Percentiles rank a stretch among this genome's conserved stretches.
Evolutionary conservation across 176 grass and related monocot species (phyloP).

Genomic region (Raddia guianensis): DNA sequence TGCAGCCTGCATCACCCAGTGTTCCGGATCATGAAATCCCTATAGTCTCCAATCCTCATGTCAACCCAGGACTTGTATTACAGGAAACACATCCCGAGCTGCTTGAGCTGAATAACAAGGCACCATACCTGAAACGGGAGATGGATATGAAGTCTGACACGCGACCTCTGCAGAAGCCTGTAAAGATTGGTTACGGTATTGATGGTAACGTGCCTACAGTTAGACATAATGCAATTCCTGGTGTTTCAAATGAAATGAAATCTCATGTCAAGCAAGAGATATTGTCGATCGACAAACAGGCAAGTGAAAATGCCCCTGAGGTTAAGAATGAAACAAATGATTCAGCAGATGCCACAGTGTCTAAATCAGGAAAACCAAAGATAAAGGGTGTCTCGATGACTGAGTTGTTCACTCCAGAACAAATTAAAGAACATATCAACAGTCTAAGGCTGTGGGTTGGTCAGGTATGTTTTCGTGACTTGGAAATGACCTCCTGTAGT

Average conservation of each 20-base stretch:
- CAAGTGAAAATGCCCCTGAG: conserved; percentile 52
- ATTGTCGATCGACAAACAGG: conserved; percentile 57
- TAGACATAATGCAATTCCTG: conserved; percentile 51
- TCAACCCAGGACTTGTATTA: conserved; percentile 51
- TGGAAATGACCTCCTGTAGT: neutral
- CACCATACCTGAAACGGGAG: conserved; percentile 55
- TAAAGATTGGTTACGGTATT: conserved; percentile 46
- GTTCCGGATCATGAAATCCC: conserved; percentile 58
- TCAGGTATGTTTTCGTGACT: conserved; percentile 63
- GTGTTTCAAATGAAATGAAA: conserved; percentile 56
- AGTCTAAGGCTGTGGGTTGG: conserved; percentile 96
- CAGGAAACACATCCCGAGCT: conserved; percentile 56
- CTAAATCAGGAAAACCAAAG: conserved; percentile 97
- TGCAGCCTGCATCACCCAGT: conserved; percentile 41
- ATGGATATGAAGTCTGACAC: conserved; percentile 60
- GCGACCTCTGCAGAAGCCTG: conserved; percentile 48
- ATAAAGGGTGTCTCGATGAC: conserved; percentile 98
- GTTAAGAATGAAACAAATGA: conserved; percentile 82
- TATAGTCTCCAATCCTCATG: conserved; percentile 48
- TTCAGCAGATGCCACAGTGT: conserved; percentile 51
- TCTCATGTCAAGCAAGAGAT: conserved; percentile 81
- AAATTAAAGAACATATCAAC: conserved; percentile 83
- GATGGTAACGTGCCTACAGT: conserved; percentile 51
- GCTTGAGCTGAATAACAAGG: conserved; percentile 62
- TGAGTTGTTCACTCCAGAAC: conserved; percentile 97